Evolutionary conservation across 23 red algal species (phyloP).

Genomic region (Gracilariopsis chorda): DNA sequence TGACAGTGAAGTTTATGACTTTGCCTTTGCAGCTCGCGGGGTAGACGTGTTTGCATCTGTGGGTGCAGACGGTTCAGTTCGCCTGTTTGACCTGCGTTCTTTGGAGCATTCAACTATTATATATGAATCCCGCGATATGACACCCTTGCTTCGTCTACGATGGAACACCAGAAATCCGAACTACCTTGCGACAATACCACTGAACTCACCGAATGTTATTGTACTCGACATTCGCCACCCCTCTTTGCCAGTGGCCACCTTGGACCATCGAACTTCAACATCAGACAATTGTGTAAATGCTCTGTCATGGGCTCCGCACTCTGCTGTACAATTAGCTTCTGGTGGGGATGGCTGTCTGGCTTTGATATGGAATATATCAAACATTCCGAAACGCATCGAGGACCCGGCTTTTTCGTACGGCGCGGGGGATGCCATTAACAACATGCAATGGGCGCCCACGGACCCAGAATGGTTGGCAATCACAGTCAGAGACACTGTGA

Average conservation of each 20-base stretch:
- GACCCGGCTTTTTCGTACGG: constrained; percentile 77
- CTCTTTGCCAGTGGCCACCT: constrained; percentile 69
- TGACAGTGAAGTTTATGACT: constrained; percentile 97
- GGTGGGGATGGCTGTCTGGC: constrained; percentile 75
- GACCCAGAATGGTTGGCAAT: constrained; percentile 70
- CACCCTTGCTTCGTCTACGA: constrained; percentile 82
- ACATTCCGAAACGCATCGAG: constrained; percentile 45
- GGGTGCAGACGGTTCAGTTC: constrained; percentile 94
- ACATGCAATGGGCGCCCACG: constrained; percentile 76
- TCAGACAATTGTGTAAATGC: constrained; percentile 74
- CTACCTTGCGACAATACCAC: constrained; percentile 74
- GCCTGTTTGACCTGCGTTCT: constrained; percentile 90
- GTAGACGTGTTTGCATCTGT: constrained; percentile 88
- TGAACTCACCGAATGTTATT: constrained; percentile 65
- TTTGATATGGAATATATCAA: constrained; percentile 92
- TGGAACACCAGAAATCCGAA: constrained; percentile 90
- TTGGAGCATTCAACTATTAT: constrained; percentile 93
- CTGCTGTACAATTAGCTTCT: constrained; percentile 62
- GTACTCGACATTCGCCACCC: constrained; percentile 93
- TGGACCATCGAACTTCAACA: constrained; percentile 57
- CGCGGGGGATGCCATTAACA: constrained; percentile 64
- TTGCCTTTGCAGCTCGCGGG: constrained; percentile 85
- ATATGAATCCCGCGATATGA: constrained; percentile 78
- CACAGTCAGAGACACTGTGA: not conserved
- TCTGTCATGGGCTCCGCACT: constrained; percentile 87